Base-by-base conservation (phyloP, 768 basidiomycete species). In the Coprinopsis cinerea region DNA sequence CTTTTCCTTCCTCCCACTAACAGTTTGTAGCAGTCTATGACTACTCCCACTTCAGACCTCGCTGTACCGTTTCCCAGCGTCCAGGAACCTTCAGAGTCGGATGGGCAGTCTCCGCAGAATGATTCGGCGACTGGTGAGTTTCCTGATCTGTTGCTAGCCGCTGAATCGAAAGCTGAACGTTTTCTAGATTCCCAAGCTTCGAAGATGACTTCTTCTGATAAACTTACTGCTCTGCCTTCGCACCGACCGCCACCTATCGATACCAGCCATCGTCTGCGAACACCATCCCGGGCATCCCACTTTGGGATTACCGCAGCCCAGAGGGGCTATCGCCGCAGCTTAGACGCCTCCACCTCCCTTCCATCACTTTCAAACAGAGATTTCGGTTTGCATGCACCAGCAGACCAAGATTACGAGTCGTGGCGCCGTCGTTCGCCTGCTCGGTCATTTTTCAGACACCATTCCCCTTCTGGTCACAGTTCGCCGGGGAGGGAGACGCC, bases 131-230 rank as follows among this genome's bases (percentile, higher is more conserved):
- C 41, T 11, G 41, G 41, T 43, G 11, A 43, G 41, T 25, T 11
- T 11, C 6, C 13, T 20, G 7, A 20, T 20, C 18, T 10, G 7
- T 17, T 39, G n/a, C 37, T 39, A 6, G 11, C 37, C 18, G 7
- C 18, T 7, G 37, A 13, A 39, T 6, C 37, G 18, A 9, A 7
- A 39, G 18, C 37, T 39, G 37, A 20, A 39, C 25, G 18, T 9
- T 25, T 17, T 23, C 7, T 26, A 43, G 41, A 25, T 26, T 43
- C 41, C 6, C 30, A 40, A 20, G 42, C 76, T 2, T 79, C 81
- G 42, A 76, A 71, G 48, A 67, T 77, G 22, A 74, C 72, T 4
- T 69, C 65, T 17, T 74, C 73, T 9, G 71, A 74, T 55, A 74
- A 74, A 47, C 64, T 74, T 15, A 68, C 71, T n/a, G 71, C 68